Conservation (phyloP, 371 early-diverging fungal genomes). For the Mucor lusitanicus region DNA sequence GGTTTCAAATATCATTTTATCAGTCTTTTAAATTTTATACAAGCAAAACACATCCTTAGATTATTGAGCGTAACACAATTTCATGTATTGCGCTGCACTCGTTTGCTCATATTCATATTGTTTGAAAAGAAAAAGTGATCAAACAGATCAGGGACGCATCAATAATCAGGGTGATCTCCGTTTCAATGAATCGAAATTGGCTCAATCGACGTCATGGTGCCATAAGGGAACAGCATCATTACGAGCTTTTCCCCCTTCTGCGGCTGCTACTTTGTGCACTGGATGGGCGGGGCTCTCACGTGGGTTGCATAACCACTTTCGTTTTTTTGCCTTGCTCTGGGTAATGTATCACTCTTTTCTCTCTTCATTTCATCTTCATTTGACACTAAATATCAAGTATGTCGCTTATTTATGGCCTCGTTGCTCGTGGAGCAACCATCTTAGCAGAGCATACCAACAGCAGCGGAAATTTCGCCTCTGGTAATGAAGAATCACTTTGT, state of each 20-base stretch:
- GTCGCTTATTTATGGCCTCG: slow-evolving; percentile 76
- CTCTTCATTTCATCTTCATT: background rate
- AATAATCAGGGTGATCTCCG: background rate
- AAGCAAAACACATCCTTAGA: no score
- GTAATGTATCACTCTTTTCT: slow-evolving; percentile 3
- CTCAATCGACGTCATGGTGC: background rate
- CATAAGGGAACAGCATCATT: background rate
- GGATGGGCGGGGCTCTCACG: background rate
- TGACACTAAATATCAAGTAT: slow-evolving; percentile 26
- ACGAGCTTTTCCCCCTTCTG: background rate
- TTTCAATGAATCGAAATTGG: background rate
- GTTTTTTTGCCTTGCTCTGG: background rate
- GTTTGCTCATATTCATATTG: no score
- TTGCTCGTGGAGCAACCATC: slow-evolving; percentile 70
- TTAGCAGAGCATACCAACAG: slow-evolving; percentile 80
- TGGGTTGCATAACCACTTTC: background rate
- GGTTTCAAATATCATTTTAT: no score
- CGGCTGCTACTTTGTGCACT: background rate
- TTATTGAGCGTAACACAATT: no score
- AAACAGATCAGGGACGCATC: background rate
- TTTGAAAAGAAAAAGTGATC: background rate
- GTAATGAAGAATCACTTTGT: slow-evolving; percentile 16
- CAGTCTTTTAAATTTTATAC: no score
- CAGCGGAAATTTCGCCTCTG: slow-evolving; percentile 72
- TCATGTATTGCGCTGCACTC: no score